Evolutionary conservation across 768 basidiomycete genomes (phyloP).

Genomic region (Tylopilus balloui): DNA sequence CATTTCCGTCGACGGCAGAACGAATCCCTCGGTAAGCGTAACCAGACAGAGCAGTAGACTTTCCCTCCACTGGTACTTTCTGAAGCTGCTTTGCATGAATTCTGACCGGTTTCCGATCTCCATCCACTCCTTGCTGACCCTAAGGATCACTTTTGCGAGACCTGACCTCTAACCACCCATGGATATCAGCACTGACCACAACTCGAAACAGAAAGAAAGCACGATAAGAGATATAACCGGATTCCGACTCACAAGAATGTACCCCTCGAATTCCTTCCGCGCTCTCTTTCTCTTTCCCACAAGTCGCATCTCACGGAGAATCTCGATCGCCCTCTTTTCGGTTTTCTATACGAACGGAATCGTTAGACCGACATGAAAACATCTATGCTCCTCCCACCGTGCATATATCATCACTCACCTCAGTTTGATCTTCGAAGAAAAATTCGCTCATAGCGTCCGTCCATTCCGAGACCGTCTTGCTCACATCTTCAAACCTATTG

Average conservation of each 20-base stretch:
- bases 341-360: not conserved
- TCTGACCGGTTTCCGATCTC: not conserved
- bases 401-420: not conserved
- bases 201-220: not conserved
- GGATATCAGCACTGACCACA: not conserved
- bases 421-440: not conserved
- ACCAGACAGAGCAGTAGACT: not conserved
- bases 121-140: not conserved
- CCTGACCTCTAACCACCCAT: too few relatives aligned
- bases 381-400: too few relatives aligned
- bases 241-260: not conserved
- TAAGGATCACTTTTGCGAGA: not conserved
- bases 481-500: too few relatives aligned
- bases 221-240: not conserved
- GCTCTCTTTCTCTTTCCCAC: not conserved
- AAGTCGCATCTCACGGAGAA: not conserved
- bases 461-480: not conserved
- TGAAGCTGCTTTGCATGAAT: constrained; percentile 1
- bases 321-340: not conserved
- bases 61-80: constrained; percentile 9
- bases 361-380: too few relatives aligned
- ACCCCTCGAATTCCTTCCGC: not conserved
- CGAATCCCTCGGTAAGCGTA: not conserved
- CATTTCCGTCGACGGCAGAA: too few relatives aligned
- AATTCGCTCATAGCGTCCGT: not conserved